These are phyloP conservation scores for Castanea sativa DNA, from an alignment of 306 rosid species.

Conservation along the genomic window DNA sequence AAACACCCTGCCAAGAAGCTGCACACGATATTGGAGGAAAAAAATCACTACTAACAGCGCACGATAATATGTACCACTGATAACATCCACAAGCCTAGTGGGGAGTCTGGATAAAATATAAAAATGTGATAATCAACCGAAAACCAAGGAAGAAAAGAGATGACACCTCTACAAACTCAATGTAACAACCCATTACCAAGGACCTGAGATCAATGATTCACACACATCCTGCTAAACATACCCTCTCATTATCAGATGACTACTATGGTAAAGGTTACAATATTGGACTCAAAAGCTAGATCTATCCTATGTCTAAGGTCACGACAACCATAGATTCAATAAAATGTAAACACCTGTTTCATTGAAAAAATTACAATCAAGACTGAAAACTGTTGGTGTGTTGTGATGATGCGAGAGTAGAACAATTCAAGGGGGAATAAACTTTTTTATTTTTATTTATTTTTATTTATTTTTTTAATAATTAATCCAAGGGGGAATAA, in stretches of 20 bases:
- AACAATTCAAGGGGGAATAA: no score
- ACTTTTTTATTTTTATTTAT: no score
- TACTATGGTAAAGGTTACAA: background rate
- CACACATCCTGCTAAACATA: background rate
- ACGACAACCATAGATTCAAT: background rate
- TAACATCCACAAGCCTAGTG: background rate
- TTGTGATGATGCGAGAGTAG: background rate
- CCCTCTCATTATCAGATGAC: background rate
- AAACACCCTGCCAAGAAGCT: slow-evolving; percentile 94
- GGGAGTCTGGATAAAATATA: background rate
- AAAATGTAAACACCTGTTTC: background rate
- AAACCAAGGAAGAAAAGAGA: no score
- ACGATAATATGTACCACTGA: background rate
- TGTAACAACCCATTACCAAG: background rate
- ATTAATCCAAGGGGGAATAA: no score
- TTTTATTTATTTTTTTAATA: no score
- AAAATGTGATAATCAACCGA: no score
- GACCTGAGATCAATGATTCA: background rate
- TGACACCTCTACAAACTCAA: no score
- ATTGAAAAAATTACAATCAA: background rate
- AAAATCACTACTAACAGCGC: background rate
- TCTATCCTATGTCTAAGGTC: background rate
- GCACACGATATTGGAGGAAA: slow-evolving; percentile 16
- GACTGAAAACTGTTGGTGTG: background rate
- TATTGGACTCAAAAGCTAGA: background rate